A percentile compares a stretch with the other conserved stretches of the same genome.
Conservation (phyloP, 2,329 filamentous ascomycete genomes). For the Graphilbum fragrans region DNA sequence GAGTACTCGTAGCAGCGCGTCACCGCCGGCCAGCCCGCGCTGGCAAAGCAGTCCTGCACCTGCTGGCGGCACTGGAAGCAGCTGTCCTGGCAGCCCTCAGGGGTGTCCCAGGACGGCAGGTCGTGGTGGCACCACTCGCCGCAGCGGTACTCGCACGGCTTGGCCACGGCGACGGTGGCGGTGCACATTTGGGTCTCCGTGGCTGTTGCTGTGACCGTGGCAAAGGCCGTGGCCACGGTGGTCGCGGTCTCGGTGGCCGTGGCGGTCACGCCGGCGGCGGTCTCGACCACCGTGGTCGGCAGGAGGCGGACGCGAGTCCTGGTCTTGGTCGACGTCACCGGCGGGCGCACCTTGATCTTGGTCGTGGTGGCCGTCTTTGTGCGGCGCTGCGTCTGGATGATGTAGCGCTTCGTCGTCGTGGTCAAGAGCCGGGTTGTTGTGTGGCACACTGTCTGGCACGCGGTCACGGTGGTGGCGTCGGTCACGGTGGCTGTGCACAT, state of each 20-base stretch:
- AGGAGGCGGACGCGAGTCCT: background rate
- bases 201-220: slow-evolving; percentile 14
- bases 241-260: background rate
- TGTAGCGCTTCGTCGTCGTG: background rate
- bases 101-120: slow-evolving; percentile 34
- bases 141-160: slow-evolving; percentile 39
- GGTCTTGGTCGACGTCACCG: background rate
- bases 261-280: background rate
- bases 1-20: slow-evolving; percentile 38
- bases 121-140: slow-evolving; percentile 41
- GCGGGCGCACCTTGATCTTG: background rate
- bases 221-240: background rate
- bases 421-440: background rate
- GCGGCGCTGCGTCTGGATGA: background rate
- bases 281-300: background rate
- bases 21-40: slow-evolving; percentile 35
- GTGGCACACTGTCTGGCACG: background rate
- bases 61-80: slow-evolving; percentile 33
- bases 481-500: slow-evolving; percentile 1
- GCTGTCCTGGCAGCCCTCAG: slow-evolving; percentile 26
- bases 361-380: background rate
- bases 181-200: slow-evolving; percentile 32
- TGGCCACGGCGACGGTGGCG: slow-evolving; percentile 26
- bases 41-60: slow-evolving; percentile 35
- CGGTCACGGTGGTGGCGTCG: slow-evolving; percentile 2